Conservation (phyloP, 1,284 basidiomycete genomes). For the Apiotrichum domesticum region DNA sequence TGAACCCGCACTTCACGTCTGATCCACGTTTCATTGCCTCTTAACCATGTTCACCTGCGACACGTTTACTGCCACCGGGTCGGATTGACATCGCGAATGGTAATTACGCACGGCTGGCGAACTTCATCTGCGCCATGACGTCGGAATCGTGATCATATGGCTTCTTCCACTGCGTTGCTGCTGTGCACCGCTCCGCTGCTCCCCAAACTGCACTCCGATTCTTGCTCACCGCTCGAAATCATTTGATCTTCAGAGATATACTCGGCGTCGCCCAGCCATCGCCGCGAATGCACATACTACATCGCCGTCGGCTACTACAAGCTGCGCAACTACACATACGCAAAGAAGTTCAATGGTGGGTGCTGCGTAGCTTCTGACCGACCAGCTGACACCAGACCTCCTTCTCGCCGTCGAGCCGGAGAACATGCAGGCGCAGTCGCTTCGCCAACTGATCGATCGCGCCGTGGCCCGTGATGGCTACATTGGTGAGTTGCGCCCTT, state of each 20-base stretch:
- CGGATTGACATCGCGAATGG: too few species aligned
- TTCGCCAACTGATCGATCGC: slow-evolving; percentile 77
- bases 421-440: slow-evolving; percentile 87
- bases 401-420: slow-evolving; percentile 88
- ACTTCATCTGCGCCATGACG: too few species aligned
- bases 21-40: too few species aligned
- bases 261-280: slow-evolving; percentile 73
- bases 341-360: slow-evolving; percentile 86
- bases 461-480: slow-evolving; percentile 66
- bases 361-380: background rate
- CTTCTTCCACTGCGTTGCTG: too few species aligned
- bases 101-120: too few species aligned
- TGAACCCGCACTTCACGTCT: too few species aligned
- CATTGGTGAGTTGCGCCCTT: slow-evolving; percentile 51
- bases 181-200: too few species aligned
- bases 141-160: too few species aligned
- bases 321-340: slow-evolving; percentile 91
- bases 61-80: too few species aligned
- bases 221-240: too few species aligned
- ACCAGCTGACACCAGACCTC: slow-evolving; percentile 54
- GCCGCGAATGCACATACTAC: slow-evolving; percentile 96
- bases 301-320: slow-evolving; percentile 95
- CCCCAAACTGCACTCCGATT: too few species aligned
- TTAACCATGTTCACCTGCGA: too few species aligned
- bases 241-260: slow-evolving; percentile 67